Evolutionary conservation across 257 asterid genomes (phyloP), one percentile per base, ranked within the genome.

Genomic region (Linaria vulgaris): DNA sequence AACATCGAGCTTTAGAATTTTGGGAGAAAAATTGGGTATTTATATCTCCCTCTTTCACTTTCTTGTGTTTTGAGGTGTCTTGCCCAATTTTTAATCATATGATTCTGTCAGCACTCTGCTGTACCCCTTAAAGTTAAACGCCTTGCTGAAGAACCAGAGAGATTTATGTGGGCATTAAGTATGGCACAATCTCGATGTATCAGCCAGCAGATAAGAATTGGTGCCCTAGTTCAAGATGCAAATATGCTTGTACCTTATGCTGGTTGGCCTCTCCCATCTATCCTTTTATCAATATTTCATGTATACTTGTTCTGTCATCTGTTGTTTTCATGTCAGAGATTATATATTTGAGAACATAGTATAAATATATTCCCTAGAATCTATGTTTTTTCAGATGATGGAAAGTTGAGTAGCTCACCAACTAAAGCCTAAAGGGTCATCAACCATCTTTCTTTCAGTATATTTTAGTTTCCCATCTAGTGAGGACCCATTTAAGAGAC

Each of bases 21-120:
- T 92, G 99, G 99, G 94, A 83, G 78, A 87, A 74, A 69, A 87
- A 92, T 73, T 92, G 99, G 99, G 99, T 92, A 89, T 25, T 67
- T 73, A 47, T 56, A 24, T 50, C 50, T 27, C 12, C 38, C 55
- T 52, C 63, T 16, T 56, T 27, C 71, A 37, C 58, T 54, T 9
- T 68, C 43, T 76, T 23, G 30, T 44, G 14, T 20, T 67, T 47
- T 59, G 66, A 31, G 10, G 15, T 24, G 67, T 52, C 19, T 56
- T 70, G 61, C 25, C 69, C 64, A 48, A 54, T 61, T 46, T 51
- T 72, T 75, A 65, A 64, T 76, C 10, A 39, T 27, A 31, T 38
- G 43, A 66, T 61, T 56, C 48, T 73, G 39, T 59, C 80, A 89
- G 99, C 94, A 92, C 78, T 87, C 99, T 68, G 86, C 85, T 51